These are phyloP conservation scores for Barnettozyma californica DNA, from an alignment of 805 yeast genomes.

Conservation along the genomic window DNA sequence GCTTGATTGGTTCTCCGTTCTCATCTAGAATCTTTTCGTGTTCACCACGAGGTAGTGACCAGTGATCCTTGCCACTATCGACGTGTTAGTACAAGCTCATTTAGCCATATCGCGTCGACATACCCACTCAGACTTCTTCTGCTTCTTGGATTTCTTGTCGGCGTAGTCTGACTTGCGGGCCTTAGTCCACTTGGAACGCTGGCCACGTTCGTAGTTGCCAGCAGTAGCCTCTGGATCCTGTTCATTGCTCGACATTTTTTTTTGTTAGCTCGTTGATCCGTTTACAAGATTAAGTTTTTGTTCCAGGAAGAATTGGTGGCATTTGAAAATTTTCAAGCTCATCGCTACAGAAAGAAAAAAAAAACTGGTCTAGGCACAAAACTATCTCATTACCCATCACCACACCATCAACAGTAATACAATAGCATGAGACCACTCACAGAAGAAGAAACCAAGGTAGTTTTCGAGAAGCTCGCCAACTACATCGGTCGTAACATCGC, in stretches of 20 bases:
- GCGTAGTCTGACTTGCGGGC: conserved; percentile 24
- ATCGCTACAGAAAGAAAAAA: conserved; percentile 1
- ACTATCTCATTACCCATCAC: neutral
- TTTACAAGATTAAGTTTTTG: neutral
- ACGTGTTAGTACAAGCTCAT: neutral
- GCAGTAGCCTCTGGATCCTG: conserved; percentile 32
- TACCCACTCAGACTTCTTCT: conserved; percentile 24
- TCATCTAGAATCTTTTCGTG: conserved; percentile 41
- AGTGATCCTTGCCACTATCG: conserved; percentile 14
- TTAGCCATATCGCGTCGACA: conserved; percentile 7
- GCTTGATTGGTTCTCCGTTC: conserved; percentile 55
- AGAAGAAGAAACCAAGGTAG: conserved; percentile 94
- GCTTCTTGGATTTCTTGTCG: conserved; percentile 15
- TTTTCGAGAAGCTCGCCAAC: conserved; percentile 92
- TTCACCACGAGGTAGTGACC: conserved; percentile 13
- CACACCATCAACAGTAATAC: neutral
- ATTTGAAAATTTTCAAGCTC: conserved; percentile 3
- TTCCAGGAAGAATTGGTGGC: neutral
- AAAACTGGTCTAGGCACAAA: neutral
- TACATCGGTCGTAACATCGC: conserved; percentile 96
- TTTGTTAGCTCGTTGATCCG: neutral
- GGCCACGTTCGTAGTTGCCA: conserved; percentile 37
- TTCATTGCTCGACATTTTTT: conserved; percentile 20
- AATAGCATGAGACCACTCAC: conserved; percentile 81
- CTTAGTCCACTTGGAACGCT: conserved; percentile 30